Evolutionary conservation across 371 early-diverging fungal species (phyloP).

Genomic region (Mucor irregularis): DNA sequence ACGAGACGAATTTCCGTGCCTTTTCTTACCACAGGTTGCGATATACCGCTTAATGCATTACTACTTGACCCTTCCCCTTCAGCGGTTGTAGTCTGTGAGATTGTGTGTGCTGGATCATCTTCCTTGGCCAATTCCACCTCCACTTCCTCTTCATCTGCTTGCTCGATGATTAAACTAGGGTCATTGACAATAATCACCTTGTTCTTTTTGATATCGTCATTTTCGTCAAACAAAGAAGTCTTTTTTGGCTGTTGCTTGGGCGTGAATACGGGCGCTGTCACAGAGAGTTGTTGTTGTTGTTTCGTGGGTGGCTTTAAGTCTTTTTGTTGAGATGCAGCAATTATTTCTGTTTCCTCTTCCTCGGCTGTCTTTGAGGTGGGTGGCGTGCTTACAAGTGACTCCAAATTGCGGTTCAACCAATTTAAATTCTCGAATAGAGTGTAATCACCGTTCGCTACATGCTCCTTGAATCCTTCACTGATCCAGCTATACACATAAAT

Average conservation of each 20-base stretch:
- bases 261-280: slow-evolving; percentile 7
- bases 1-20: slow-evolving; percentile 75
- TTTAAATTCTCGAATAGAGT: slow-evolving; percentile 62
- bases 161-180: slow-evolving; percentile 23
- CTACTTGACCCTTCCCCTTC: slow-evolving; percentile 10
- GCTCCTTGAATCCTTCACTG: slow-evolving; percentile 51
- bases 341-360: slow-evolving; percentile 6
- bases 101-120: slow-evolving; percentile 2
- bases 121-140: slow-evolving; percentile 12
- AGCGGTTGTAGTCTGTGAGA: neutral
- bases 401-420: slow-evolving; percentile 65
- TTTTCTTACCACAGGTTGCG: slow-evolving; percentile 37
- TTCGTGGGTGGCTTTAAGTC: slow-evolving; percentile 10
- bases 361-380: slow-evolving; percentile 18
- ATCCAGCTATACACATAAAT: slow-evolving; percentile 32
- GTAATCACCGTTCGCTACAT: slow-evolving; percentile 30
- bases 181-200: slow-evolving; percentile 41
- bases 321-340: slow-evolving; percentile 18
- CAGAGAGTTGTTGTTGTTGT: slow-evolving; percentile 9
- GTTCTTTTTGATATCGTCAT: slow-evolving; percentile 16
- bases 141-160: slow-evolving; percentile 29
- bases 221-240: slow-evolving; percentile 21
- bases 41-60: neutral
- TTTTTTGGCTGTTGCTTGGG: slow-evolving; percentile 14
- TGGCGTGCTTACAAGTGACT: slow-evolving; percentile 20